phyloP scores from a whole-genome alignment of 805 yeast species.

The Isabelozyma heimii region DNA sequence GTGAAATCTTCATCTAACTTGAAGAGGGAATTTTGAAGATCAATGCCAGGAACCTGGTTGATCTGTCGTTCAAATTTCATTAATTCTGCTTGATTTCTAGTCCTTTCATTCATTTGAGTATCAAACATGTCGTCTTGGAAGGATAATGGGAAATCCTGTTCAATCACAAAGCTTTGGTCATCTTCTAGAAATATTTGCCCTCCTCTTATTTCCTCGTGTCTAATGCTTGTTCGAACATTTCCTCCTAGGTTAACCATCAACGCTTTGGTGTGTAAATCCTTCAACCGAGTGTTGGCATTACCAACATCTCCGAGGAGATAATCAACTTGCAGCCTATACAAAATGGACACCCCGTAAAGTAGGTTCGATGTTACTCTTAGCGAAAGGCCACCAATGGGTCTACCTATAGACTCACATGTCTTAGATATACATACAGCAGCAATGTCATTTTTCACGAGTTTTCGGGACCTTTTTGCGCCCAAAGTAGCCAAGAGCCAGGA shows the following conservation, averaged over 20 bases:
- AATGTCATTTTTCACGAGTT: slow-evolving; percentile 28
- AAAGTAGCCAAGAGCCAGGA: slow-evolving; percentile 43
- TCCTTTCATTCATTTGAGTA: not conserved
- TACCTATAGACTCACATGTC: slow-evolving; percentile 32
- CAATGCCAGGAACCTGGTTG: not conserved
- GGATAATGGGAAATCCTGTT: not conserved
- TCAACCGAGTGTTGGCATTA: slow-evolving; percentile 8
- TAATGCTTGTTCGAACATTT: not conserved
- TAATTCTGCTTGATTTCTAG: not conserved
- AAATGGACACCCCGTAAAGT: slow-evolving; percentile 47
- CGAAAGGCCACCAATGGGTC: slow-evolving; percentile 9
- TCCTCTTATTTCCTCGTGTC: not conserved
- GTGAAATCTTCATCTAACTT: not conserved
- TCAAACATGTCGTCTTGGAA: not conserved
- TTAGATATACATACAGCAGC: slow-evolving; percentile 38
- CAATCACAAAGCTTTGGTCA: not conserved
- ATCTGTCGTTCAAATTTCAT: not conserved
- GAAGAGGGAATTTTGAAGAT: not conserved
- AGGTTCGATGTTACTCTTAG: slow-evolving; percentile 41
- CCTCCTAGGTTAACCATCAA: slow-evolving; percentile 1
- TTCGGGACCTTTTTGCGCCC: slow-evolving; percentile 31
- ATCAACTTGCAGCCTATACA: slow-evolving; percentile 48
- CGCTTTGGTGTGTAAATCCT: not conserved
- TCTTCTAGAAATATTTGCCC: not conserved
- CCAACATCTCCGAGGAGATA: slow-evolving; percentile 37